A percentile compares a stretch with the other conserved stretches of the same genome.
Conservation (phyloP, 495 filamentous ascomycete genomes). For the Terfezia boudieri region DNA sequence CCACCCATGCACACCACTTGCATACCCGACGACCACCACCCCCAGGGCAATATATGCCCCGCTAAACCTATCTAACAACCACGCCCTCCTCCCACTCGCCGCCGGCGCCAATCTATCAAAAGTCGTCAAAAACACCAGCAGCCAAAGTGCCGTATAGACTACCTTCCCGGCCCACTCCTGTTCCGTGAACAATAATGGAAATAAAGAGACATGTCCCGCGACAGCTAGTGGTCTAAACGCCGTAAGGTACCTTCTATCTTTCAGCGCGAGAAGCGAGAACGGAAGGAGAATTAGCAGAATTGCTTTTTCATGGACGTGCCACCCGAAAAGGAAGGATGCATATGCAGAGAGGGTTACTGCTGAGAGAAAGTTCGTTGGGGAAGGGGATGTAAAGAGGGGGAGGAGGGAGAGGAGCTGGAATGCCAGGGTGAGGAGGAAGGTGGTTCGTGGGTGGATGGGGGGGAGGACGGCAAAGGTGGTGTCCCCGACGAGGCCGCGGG, state of each 20-base stretch:
- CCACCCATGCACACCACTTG: conserved; percentile 58
- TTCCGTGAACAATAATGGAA: conserved; percentile 78
- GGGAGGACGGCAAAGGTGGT: conserved; percentile 86
- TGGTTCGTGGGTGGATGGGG: conserved; percentile 53
- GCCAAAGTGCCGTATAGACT: conserved; percentile 80
- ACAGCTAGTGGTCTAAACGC: conserved; percentile 85
- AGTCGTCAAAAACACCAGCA: conserved; percentile 58
- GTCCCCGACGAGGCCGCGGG: conserved; percentile 82
- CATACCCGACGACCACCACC: conserved; percentile 76
- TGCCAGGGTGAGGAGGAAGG: conserved; percentile 60
- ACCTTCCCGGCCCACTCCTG: conserved; percentile 86
- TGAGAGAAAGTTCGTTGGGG: conserved; percentile 70
- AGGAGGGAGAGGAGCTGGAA: conserved; percentile 59
- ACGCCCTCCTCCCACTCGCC: conserved; percentile 47
- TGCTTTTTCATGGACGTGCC: conserved; percentile 97
- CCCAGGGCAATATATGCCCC: conserved; percentile 66
- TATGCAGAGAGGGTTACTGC: conserved; percentile 89
- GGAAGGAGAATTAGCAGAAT: conserved; percentile 86
- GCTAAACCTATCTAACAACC: conserved; percentile 77
- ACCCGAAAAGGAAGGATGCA: conserved; percentile 90
- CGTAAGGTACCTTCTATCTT: conserved; percentile 72
- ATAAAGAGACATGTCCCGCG: conserved; percentile 82
- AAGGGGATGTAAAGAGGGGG: conserved; percentile 61
- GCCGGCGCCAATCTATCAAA: conserved; percentile 80
- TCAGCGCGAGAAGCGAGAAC: conserved; percentile 82